Evolutionary conservation across 441 rosid genomes (phyloP).

Genomic region (Populus hybrid): DNA sequence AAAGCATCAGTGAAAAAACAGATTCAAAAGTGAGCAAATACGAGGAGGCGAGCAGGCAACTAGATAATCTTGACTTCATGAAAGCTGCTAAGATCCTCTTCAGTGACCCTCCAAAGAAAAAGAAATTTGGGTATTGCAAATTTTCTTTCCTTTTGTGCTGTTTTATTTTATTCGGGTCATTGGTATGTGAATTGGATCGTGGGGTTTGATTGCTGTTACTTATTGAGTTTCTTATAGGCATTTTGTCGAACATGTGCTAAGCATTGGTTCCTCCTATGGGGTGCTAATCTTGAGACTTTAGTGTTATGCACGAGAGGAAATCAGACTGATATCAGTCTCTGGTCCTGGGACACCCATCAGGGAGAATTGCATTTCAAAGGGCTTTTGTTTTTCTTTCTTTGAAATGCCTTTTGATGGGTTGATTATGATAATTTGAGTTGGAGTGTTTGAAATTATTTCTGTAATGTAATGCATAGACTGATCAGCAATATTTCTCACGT

Average conservation of each 20-base stretch:
- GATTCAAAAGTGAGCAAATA: conserved; percentile 41
- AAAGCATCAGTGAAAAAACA: conserved; percentile 24
- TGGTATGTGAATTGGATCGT: not conserved
- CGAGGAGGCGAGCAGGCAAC: conserved; percentile 48
- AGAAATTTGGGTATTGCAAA: conserved; percentile 59
- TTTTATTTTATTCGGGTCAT: not conserved
- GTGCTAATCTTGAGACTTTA: not conserved
- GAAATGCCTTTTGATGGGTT: not conserved
- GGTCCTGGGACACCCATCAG: not conserved
- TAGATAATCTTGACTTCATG: conserved; percentile 65
- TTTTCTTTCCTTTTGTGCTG: not conserved
- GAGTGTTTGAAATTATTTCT: too few species aligned
- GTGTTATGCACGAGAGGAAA: not conserved
- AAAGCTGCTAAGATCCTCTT: conserved; percentile 70
- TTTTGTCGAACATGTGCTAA: conserved; percentile 26
- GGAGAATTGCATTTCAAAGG: not conserved
- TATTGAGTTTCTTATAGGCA: conserved; percentile 21
- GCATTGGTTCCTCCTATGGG: not conserved
- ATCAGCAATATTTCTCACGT: not conserved
- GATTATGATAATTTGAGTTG: not conserved
- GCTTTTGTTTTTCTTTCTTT: too few species aligned
- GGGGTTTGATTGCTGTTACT: not conserved
- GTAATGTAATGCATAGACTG: not conserved
- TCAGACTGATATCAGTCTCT: not conserved
- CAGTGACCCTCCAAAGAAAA: conserved; percentile 51